Evolutionary conservation across 2,329 filamentous ascomycete genomes (phyloP).

Genomic region (Botrytis aclada): DNA sequence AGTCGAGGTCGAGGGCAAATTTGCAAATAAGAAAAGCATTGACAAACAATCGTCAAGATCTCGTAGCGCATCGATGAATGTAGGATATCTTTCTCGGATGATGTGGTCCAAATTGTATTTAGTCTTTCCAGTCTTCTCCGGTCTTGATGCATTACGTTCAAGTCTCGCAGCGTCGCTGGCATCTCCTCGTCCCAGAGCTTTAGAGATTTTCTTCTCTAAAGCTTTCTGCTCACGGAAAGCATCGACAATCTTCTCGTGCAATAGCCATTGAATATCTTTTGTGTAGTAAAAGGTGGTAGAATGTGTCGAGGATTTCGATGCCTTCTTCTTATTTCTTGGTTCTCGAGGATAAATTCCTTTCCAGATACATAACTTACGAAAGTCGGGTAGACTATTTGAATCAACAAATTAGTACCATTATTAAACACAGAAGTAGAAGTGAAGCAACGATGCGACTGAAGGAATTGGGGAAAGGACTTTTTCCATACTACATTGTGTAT

Average conservation of each 20-base stretch:
- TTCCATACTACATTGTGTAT: not conserved
- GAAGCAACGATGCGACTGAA: not conserved
- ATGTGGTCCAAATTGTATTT: slow-evolving; percentile 93
- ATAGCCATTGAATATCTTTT: slow-evolving; percentile 97
- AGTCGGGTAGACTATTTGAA: slow-evolving; percentile 76
- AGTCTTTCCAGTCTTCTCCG: slow-evolving; percentile 88
- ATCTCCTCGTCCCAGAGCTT: slow-evolving; percentile 87
- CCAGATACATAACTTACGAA: slow-evolving; percentile 98
- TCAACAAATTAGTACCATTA: not conserved
- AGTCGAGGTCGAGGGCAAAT: slow-evolving; percentile 82
- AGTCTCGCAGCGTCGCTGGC: slow-evolving; percentile 82
- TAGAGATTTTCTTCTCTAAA: slow-evolving; percentile 95
- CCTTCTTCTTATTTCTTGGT: slow-evolving; percentile 96
- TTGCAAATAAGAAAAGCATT: slow-evolving; percentile 96
- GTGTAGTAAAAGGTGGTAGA: slow-evolving; percentile 90
- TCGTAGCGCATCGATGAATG: slow-evolving; percentile 88
- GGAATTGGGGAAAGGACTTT: not conserved
- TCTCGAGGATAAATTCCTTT: slow-evolving; percentile 99
- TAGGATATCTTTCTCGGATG: slow-evolving; percentile 96
- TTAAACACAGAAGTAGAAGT: not conserved
- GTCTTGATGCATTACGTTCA: slow-evolving; percentile 78
- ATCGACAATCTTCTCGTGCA: slow-evolving; percentile 89
- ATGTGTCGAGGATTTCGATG: slow-evolving; percentile 81
- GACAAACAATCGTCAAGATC: slow-evolving; percentile 96
- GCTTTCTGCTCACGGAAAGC: slow-evolving; percentile 98